Evolutionary conservation across 169 alveolate genomes (phyloP).

Genomic region (Plasmodium ovale): DNA sequence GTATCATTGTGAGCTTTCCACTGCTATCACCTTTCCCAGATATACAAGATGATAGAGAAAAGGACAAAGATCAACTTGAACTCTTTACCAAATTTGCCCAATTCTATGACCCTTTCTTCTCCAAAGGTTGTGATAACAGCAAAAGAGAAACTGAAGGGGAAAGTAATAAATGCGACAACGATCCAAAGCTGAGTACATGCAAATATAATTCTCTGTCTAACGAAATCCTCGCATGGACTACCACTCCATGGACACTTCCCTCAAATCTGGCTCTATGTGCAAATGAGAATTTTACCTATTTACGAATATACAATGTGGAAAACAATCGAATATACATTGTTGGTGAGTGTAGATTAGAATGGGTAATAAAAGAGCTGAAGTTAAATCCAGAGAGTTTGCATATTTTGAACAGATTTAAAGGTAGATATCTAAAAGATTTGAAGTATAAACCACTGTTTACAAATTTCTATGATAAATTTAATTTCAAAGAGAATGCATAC

Average conservation of each 20-base stretch:
- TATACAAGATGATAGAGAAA: slow-evolving; percentile 8
- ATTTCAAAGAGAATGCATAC: slow-evolving; percentile 80
- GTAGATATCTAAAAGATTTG: slow-evolving; percentile 90
- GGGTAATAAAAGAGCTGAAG: slow-evolving; percentile 82
- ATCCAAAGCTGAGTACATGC: neutral
- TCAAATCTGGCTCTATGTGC: slow-evolving; percentile 96
- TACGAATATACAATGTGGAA: slow-evolving; percentile 86
- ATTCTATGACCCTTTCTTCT: neutral
- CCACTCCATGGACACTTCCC: slow-evolving; percentile 99
- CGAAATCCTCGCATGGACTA: slow-evolving; percentile 97
- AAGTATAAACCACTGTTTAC: slow-evolving; percentile 94
- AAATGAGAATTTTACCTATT: slow-evolving; percentile 93
- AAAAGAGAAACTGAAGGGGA: neutral
- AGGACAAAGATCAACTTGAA: neutral
- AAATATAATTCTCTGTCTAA: neutral
- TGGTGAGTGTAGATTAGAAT: slow-evolving; percentile 91
- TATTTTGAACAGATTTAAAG: slow-evolving; percentile 87
- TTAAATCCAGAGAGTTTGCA: slow-evolving; percentile 77
- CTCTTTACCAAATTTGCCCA: slow-evolving; percentile 79
- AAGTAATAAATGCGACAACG: neutral
- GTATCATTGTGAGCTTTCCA: slow-evolving; percentile 95
- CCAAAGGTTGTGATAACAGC: neutral
- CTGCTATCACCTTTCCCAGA: slow-evolving; percentile 15
- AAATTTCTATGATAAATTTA: slow-evolving; percentile 83
- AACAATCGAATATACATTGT: slow-evolving; percentile 85